A percentile compares a stretch with the other conserved stretches of the same genome.
These are phyloP conservation scores for Scheffersomyces insectosa DNA, from an alignment of 1,139 yeast genomes.

Conservation along the genomic window DNA sequence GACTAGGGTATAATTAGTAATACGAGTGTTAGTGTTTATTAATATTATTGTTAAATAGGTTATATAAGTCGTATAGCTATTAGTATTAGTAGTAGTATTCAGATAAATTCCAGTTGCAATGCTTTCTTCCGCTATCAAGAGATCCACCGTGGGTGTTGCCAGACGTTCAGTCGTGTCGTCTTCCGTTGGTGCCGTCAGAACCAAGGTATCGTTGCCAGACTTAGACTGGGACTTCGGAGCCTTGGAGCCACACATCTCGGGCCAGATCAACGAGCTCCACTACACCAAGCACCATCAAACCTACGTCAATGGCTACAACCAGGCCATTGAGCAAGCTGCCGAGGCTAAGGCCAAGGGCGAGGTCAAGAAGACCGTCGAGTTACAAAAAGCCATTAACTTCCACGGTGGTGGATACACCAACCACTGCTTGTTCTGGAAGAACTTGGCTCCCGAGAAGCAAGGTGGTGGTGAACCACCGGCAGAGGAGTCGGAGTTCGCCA, in stretches of 20 bases:
- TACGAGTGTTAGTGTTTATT: too few relatives aligned
- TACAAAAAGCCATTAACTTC: constrained; percentile 83
- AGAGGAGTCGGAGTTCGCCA: constrained; percentile 55
- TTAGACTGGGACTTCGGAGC: constrained; percentile 87
- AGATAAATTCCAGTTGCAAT: too few relatives aligned
- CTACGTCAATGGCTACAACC: constrained; percentile 85
- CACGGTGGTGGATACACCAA: constrained; percentile 94
- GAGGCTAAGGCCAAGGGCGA: constrained; percentile 71
- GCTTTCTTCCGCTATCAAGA: too few relatives aligned
- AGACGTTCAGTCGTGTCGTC: too few relatives aligned
- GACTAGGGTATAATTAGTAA: too few relatives aligned
- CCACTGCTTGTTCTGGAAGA: constrained; percentile 89
- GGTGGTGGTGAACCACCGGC: constrained; percentile 88
- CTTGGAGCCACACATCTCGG: constrained; percentile 87
- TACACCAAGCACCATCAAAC: constrained; percentile 95
- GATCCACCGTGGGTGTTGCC: too few relatives aligned
- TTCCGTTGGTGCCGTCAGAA: constrained; percentile 40
- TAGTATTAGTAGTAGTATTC: too few relatives aligned
- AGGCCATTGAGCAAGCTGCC: constrained; percentile 74
- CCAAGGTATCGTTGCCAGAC: constrained; percentile 79
- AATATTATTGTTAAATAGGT: too few relatives aligned
- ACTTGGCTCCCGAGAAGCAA: constrained; percentile 74
- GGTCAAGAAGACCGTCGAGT: constrained; percentile 63
- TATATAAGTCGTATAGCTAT: too few relatives aligned
- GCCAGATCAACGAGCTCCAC: constrained; percentile 86